Percentiles rank a stretch among this genome's conserved stretches.
These are phyloP conservation scores for Maudiozyma turicensis DNA, from an alignment of 805 yeast genomes.

Conservation along the genomic window DNA sequence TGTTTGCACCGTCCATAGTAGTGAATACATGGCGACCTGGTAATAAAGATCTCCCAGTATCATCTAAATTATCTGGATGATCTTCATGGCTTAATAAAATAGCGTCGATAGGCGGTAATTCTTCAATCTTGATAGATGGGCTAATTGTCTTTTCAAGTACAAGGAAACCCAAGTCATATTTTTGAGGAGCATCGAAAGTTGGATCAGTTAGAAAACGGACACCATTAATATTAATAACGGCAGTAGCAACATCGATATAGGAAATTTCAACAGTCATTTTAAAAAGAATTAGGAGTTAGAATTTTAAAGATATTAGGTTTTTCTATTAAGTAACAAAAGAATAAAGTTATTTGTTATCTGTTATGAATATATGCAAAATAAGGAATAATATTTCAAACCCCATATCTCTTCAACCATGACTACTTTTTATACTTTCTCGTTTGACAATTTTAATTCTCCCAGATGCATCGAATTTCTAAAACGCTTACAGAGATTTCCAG, in stretches of 20 bases:
- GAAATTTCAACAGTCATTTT: not conserved
- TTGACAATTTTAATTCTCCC: too few species aligned
- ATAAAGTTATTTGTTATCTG: too few species aligned
- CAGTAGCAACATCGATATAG: slow-evolving; percentile 1
- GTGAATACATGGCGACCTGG: slow-evolving; percentile 1
- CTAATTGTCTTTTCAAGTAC: not conserved
- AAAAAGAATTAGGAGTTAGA: too few species aligned
- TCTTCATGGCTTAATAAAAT: slow-evolving; percentile 1
- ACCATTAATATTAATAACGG: slow-evolving; percentile 1
- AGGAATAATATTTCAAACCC: too few species aligned
- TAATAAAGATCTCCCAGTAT: not conserved
- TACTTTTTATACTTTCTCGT: too few species aligned
- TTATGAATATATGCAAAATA: too few species aligned
- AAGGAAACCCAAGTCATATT: slow-evolving; percentile 1
- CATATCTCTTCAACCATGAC: too few species aligned
- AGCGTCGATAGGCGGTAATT: slow-evolving; percentile 1
- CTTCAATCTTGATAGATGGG: not conserved
- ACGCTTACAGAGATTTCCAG: too few species aligned
- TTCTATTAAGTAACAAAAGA: too few species aligned
- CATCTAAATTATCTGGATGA: slow-evolving; percentile 1
- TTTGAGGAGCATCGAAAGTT: not conserved
- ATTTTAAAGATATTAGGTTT: too few species aligned
- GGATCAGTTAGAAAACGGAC: slow-evolving; percentile 1
- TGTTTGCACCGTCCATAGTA: slow-evolving; percentile 1
- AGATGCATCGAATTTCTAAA: too few species aligned